These are phyloP conservation scores for Phytophthora megakarya DNA, from an alignment of 352 stramenopile species.

Conservation along the genomic window DNA sequence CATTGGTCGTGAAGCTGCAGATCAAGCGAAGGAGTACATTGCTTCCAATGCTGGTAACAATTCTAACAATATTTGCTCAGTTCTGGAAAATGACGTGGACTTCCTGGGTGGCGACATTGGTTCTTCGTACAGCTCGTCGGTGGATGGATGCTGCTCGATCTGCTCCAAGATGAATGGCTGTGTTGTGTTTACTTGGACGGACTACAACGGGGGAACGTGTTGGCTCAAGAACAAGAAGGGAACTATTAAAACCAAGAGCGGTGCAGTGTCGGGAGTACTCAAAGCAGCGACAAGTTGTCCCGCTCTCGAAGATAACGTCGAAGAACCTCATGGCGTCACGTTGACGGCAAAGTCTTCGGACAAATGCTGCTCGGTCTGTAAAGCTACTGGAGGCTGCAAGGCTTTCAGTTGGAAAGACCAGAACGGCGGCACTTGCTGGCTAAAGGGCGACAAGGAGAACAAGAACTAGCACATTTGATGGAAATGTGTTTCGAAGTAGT, in stretches of 20 bases:
- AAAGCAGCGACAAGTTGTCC: constrained; percentile 19
- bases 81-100: constrained; percentile 44
- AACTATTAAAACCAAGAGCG: constrained; percentile 15
- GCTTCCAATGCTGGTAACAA: constrained; percentile 8
- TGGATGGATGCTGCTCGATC: constrained; percentile 44
- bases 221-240: constrained; percentile 57
- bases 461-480: constrained; percentile 11
- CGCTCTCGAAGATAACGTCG: constrained; percentile 25
- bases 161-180: constrained; percentile 38
- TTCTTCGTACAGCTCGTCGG: constrained; percentile 26
- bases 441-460: constrained; percentile 54
- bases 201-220: constrained; percentile 52
- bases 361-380: constrained; percentile 42
- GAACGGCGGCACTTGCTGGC: constrained; percentile 56
- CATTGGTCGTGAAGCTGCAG: constrained; percentile 56
- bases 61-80: constrained; percentile 23
- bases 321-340: constrained; percentile 28
- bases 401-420: constrained; percentile 58
- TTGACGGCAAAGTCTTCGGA: constrained; percentile 24
- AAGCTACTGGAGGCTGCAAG: constrained; percentile 37
- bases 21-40: constrained; percentile 46
- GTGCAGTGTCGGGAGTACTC: constrained; percentile 24
- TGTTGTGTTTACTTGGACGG: constrained; percentile 53
- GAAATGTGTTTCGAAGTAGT: too few species aligned
- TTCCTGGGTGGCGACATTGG: constrained; percentile 53